Evolutionary conservation across 306 rosid species (phyloP).

Genomic region (Dryas alaskensis): DNA sequence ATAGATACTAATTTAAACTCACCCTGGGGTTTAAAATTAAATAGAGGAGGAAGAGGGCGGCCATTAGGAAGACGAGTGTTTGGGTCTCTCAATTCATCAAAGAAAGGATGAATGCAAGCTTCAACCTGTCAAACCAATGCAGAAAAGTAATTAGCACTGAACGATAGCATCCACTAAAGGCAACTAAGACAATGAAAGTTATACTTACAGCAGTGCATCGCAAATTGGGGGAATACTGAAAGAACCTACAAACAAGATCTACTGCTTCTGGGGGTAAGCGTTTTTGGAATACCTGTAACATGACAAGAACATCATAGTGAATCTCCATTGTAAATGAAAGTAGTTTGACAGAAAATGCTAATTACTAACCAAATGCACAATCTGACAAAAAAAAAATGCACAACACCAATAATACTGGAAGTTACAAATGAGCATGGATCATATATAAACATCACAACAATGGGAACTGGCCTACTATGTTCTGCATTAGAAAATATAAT

Average conservation of each 20-base stretch:
- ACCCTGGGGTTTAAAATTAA: slow-evolving; percentile 92
- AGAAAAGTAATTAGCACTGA: slow-evolving; percentile 6
- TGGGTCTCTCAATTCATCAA: slow-evolving; percentile 94
- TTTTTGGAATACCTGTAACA: slow-evolving; percentile 85
- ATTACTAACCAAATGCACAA: neutral
- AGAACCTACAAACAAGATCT: slow-evolving; percentile 96
- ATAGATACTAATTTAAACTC: slow-evolving; percentile 16
- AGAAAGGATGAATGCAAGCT: slow-evolving; percentile 99
- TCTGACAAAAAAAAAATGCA: neutral
- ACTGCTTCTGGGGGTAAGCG: slow-evolving; percentile 99
- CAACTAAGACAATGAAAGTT: slow-evolving; percentile 2
- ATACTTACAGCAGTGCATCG: slow-evolving; percentile 95
- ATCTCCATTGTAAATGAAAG: neutral
- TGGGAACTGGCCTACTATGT: neutral
- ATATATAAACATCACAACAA: neutral
- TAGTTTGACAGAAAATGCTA: neutral
- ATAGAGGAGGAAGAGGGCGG: slow-evolving; percentile 96
- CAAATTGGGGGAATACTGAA: slow-evolving; percentile 97
- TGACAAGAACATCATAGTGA: slow-evolving; percentile 16
- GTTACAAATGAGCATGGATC: neutral
- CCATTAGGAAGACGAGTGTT: slow-evolving; percentile 95
- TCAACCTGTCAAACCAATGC: slow-evolving; percentile 62
- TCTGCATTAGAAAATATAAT: neutral
- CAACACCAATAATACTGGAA: neutral
- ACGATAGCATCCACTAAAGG: neutral